phyloP scores from a whole-genome alignment of 495 filamentous ascomycete genomes.

The Baudoinia panamericana region DNA sequence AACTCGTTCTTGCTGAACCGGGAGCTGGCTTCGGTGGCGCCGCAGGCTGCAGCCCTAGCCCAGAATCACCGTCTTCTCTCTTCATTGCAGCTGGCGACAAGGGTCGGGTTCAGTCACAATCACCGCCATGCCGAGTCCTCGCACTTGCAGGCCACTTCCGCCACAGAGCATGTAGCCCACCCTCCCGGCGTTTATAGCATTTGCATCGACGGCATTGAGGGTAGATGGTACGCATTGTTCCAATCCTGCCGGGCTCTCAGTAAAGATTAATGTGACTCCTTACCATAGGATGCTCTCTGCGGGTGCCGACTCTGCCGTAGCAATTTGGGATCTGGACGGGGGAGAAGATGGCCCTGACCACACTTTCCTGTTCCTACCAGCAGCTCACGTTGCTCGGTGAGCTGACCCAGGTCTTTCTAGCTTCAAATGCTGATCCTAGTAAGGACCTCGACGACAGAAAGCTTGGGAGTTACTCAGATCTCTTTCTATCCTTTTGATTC shows the following conservation, averaged over 20 bases:
- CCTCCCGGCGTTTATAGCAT: slow-evolving; percentile 62
- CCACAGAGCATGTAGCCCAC: slow-evolving; percentile 47
- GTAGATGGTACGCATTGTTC: slow-evolving; percentile 48
- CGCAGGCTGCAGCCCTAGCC: slow-evolving; percentile 47
- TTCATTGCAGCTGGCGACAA: slow-evolving; percentile 46
- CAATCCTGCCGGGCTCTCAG: too few relatives aligned
- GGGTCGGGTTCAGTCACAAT: slow-evolving; percentile 57
- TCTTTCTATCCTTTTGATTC: slow-evolving; percentile 83
- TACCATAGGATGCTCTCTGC: slow-evolving; percentile 74
- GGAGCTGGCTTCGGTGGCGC: slow-evolving; percentile 48
- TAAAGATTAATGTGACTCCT: too few relatives aligned
- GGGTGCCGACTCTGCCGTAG: slow-evolving; percentile 64
- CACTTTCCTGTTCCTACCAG: too few relatives aligned
- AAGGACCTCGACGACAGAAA: slow-evolving; percentile 24
- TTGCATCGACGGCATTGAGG: slow-evolving; percentile 63
- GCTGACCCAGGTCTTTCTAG: too few relatives aligned
- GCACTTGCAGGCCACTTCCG: too few relatives aligned
- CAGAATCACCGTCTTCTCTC: slow-evolving; percentile 49
- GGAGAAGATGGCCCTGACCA: slow-evolving; percentile 26
- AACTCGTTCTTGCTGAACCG: slow-evolving; percentile 65
- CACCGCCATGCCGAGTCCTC: too few relatives aligned
- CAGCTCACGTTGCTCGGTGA: too few relatives aligned
- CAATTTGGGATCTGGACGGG: slow-evolving; percentile 67
- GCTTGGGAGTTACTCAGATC: slow-evolving; percentile 68
- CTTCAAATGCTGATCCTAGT: too few relatives aligned